Evolutionary conservation across 2,329 filamentous ascomycete genomes (phyloP), one percentile per base, ranked within the genome.

Genomic region (Grosmannia clavigera): DNA sequence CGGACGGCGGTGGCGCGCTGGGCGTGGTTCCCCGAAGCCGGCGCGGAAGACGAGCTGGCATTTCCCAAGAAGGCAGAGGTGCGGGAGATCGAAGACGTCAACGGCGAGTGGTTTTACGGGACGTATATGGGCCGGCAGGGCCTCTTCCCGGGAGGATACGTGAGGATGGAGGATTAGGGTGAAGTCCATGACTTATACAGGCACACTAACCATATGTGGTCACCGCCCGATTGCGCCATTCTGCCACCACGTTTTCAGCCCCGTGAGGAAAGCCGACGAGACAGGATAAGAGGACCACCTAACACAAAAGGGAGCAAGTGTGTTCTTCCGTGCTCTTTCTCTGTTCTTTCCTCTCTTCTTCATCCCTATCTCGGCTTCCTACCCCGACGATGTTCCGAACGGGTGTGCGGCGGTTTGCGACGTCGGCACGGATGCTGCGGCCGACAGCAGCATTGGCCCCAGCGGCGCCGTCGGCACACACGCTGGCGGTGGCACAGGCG

Each of bases 31-130:
- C 90, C 90, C 0, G 80, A 81, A 2, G 73, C 78, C 0, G 79
- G 74, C 0, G 81, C 81, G 1, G 77, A 76, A 25, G 88, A 96
- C 69, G 92, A 97, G 73, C 73, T 97, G 50, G 72, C 85, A 63
- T 96, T 97, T 66, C 92, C 92, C 0, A 85, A 84, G 57, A 85
- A 88, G 11, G 91, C 92, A 0, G 88, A 94, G 71, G 81, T 97
- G 16, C 79, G 80, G 7, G 92, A 97, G 74, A 83, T 87, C 46
- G 87, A 92, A 70, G 88, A 94, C 70, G 83, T 95, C 55, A 96
- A 96, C 70, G 88, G 86, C 22, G 91, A 96, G 70, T 97, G 92
- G 92, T 91, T 81, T 68, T 87, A 86, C 74, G 92, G 92, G 0
- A 84, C 84, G 33, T 96, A 95, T 76, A 91, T 90, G 74, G 91